A percentile compares a stretch with the other conserved stretches of the same genome.
Conservation (phyloP, 495 filamentous ascomycete species). For the Cercophora scortea region DNA sequence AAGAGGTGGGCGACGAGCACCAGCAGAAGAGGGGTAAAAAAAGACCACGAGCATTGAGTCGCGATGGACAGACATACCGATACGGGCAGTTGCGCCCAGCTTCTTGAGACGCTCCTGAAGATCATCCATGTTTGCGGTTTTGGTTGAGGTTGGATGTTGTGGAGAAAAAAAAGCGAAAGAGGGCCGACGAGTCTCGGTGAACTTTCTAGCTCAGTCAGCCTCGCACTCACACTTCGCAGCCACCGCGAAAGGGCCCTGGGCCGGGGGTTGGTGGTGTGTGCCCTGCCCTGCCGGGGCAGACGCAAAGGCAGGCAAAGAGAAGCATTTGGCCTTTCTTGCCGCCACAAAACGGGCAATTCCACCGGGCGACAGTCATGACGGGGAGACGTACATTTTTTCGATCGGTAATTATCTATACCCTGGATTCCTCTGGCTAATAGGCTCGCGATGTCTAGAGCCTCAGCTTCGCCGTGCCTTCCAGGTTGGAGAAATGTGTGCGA, state of each 20-base stretch:
- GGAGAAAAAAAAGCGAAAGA: slow-evolving; percentile 7
- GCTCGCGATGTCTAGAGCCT: slow-evolving; percentile 20
- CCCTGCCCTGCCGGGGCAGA: neutral
- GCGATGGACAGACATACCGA: slow-evolving; percentile 51
- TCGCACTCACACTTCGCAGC: neutral
- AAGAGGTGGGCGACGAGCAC: neutral
- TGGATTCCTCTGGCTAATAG: slow-evolving; percentile 15
- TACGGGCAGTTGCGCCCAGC: slow-evolving; percentile 68
- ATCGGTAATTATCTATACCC: slow-evolving; percentile 10
- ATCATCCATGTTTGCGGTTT: slow-evolving; percentile 48
- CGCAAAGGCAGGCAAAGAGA: neutral
- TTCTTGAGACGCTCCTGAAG: slow-evolving; percentile 62
- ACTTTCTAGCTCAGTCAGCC: slow-evolving; percentile 7
- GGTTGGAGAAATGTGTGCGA: slow-evolving; percentile 31
- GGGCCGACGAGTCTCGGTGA: slow-evolving; percentile 14
- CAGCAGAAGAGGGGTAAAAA: neutral
- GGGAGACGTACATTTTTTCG: slow-evolving; percentile 15
- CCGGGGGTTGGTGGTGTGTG: neutral
- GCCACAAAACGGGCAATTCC: neutral
- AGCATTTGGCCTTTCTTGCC: neutral
- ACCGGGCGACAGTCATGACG: neutral
- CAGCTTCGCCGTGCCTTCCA: slow-evolving; percentile 6
- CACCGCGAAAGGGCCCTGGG: neutral
- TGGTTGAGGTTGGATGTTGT: slow-evolving; percentile 5
- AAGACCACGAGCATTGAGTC: neutral